Evolutionary conservation across 2,329 filamentous ascomycete species (phyloP).

Genomic region (Penicillium vulpinum): DNA sequence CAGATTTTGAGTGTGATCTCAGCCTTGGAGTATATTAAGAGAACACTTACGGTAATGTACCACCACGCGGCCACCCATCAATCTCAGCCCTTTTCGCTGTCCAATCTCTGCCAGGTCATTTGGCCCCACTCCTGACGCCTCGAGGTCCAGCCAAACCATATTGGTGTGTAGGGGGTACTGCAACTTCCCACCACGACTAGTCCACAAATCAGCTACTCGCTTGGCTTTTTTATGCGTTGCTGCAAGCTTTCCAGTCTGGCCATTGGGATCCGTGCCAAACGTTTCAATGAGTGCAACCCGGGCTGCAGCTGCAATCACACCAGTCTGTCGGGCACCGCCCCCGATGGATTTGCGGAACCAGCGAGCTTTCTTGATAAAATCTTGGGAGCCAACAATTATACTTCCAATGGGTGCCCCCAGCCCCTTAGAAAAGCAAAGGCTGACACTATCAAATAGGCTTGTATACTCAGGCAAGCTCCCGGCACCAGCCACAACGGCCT

Average conservation of each 20-base stretch:
- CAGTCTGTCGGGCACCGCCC: slow-evolving; percentile 74
- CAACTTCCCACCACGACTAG: slow-evolving; percentile 66
- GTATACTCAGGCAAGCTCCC: slow-evolving; percentile 68
- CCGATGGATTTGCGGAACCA: slow-evolving; percentile 80
- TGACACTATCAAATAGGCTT: slow-evolving; percentile 70
- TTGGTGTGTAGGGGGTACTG: slow-evolving; percentile 78
- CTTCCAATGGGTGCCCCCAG: slow-evolving; percentile 79
- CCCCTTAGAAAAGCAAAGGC: slow-evolving; percentile 78
- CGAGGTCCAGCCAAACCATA: slow-evolving; percentile 83
- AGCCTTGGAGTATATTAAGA: background rate
- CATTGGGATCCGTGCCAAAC: slow-evolving; percentile 61
- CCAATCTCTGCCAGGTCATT: slow-evolving; percentile 58
- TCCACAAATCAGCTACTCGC: slow-evolving; percentile 67
- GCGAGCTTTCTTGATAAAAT: slow-evolving; percentile 65
- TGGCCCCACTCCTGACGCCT: slow-evolving; percentile 55
- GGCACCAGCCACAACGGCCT: slow-evolving; percentile 71
- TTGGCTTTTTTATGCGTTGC: slow-evolving; percentile 64
- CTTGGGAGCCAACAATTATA: slow-evolving; percentile 63
- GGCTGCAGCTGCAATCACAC: slow-evolving; percentile 73
- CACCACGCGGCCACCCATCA: slow-evolving; percentile 62
- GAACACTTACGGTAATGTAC: slow-evolving; percentile 61
- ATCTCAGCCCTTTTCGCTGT: slow-evolving; percentile 57
- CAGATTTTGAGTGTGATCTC: slow-evolving; percentile 15
- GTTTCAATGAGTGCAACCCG: slow-evolving; percentile 77
- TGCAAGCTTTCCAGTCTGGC: slow-evolving; percentile 62